phyloP scores from a whole-genome alignment of 352 stramenopile species.

The Globisporangium okanoganense region DNA sequence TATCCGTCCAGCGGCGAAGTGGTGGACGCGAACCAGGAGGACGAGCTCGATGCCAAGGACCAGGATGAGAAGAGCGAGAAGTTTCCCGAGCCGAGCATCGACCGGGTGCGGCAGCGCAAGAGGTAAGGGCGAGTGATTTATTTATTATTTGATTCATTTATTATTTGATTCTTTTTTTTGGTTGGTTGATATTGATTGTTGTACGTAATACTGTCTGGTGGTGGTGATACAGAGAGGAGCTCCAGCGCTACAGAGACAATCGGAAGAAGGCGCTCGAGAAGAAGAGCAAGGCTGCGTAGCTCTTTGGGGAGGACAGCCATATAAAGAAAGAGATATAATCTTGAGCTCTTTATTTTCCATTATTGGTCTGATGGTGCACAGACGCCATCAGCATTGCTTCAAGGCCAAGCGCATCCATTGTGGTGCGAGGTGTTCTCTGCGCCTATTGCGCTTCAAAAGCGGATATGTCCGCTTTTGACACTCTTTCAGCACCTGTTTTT shows the following conservation, averaged over 20 bases:
- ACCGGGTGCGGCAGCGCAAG: slow-evolving; percentile 69
- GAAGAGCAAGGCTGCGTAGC: slow-evolving; percentile 32
- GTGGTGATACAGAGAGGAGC: slow-evolving; percentile 40
- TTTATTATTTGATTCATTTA: too few relatives aligned
- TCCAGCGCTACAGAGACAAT: slow-evolving; percentile 56
- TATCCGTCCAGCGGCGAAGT: slow-evolving; percentile 45
- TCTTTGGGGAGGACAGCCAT: not conserved
- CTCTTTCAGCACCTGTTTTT: too few relatives aligned
- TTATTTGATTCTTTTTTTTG: too few relatives aligned
- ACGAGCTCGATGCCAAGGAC: slow-evolving; percentile 23
- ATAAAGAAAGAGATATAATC: too few relatives aligned
- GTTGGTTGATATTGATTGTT: not conserved
- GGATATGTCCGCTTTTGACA: too few relatives aligned
- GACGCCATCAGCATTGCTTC: too few relatives aligned
- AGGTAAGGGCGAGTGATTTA: slow-evolving; percentile 21
- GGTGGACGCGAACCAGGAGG: slow-evolving; percentile 21
- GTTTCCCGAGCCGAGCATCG: slow-evolving; percentile 65
- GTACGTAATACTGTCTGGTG: not conserved
- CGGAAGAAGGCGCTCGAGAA: slow-evolving; percentile 55
- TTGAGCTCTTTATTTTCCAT: too few relatives aligned
- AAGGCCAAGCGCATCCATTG: too few relatives aligned
- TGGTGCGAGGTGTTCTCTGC: too few relatives aligned
- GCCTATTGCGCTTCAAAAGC: too few relatives aligned
- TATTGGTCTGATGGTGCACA: too few relatives aligned
- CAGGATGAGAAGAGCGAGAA: slow-evolving; percentile 32